Base-by-base conservation (phyloP, 306 rosid species). In the Malus sieversii region DNA sequence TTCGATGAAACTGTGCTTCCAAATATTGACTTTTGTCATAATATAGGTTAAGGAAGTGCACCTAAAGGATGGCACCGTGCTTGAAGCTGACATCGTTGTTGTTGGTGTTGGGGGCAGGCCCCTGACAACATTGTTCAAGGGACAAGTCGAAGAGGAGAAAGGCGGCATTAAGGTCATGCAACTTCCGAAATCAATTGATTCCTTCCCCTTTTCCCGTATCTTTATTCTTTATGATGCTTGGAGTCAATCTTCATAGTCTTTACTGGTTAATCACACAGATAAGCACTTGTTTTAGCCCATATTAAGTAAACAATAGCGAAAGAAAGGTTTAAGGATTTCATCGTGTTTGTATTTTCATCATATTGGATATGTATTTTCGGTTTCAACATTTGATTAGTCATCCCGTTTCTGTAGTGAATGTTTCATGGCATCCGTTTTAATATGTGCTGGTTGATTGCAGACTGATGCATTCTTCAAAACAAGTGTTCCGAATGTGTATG, bases 71-170 rank as follows among this genome's bases (percentile, higher is more conserved):
- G 98, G 97, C 55, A 86, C 87, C 32, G 93, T 89, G 78, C 91
- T 90, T 75, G 92, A 90, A 79, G 92, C 98, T 70, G 99, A 95
- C 86, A 88, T 95, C 73, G 99, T 95, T 77, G 91, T 90, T 65
- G 99, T 95, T 67, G 99, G 99, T 51, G 98, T 92, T 66, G 99
- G 99, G 68, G 97, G 89, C 63, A 87, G 97, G 71, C 99, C 99
- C 67, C 90, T 78, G 71, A 83, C 85, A 65, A 65, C 90, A 52
- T 81, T 95, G 71, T 90, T 92, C 88, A 95, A 92, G 85, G 99
- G 98, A 32, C 99, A 95, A 90, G 90, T 92, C 79, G 91, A 90
- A 85, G 99, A 92, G 85, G 96, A 86, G 76, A 92, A 92, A 78
- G 97, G 96, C 64, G 99, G 98, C 72, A 89, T 95, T 81, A 90